These are phyloP conservation scores for Cyclotella choctawhatcheeana DNA, from an alignment of 108 stramenopile genomes.

Conservation along the genomic window DNA sequence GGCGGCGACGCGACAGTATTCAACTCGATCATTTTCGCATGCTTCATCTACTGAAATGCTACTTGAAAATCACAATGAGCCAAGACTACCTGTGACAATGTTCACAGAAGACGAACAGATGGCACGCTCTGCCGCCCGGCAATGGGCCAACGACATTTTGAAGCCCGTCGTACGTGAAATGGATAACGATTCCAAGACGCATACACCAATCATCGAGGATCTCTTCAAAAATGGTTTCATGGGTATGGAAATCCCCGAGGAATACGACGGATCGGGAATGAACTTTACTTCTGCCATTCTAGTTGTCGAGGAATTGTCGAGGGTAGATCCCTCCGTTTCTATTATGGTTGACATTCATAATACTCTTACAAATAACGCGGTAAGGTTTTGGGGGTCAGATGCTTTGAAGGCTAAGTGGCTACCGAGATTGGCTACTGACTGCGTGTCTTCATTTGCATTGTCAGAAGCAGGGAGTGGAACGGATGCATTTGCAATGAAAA, in stretches of 20 bases:
- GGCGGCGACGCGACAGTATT: no score
- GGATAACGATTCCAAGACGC: slow-evolving; percentile 79
- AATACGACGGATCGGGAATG: slow-evolving; percentile 86
- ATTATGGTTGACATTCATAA: slow-evolving; percentile 96
- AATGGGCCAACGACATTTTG: slow-evolving; percentile 73
- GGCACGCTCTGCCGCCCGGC: slow-evolving; percentile 62
- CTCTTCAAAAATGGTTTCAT: slow-evolving; percentile 93
- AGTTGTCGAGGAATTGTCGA: slow-evolving; percentile 92
- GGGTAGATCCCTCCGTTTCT: slow-evolving; percentile 91
- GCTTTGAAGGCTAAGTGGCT: slow-evolving; percentile 80
- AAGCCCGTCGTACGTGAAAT: slow-evolving; percentile 87
- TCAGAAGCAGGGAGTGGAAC: slow-evolving; percentile 88
- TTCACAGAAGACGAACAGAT: slow-evolving; percentile 87
- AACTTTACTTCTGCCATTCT: slow-evolving; percentile 90
- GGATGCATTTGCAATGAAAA: slow-evolving; percentile 95
- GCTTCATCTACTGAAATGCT: no score
- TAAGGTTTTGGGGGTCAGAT: slow-evolving; percentile 90
- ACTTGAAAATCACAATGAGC: not conserved
- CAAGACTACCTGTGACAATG: slow-evolving; percentile 60
- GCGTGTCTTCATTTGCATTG: slow-evolving; percentile 91
- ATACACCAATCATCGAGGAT: slow-evolving; percentile 65
- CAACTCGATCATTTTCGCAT: no score
- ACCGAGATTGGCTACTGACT: slow-evolving; percentile 83
- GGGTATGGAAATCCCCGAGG: slow-evolving; percentile 72
- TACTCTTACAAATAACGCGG: slow-evolving; percentile 94